Base-by-base conservation (phyloP, 192 early-diverging fungal species). In the Podila epicladia region DNA sequence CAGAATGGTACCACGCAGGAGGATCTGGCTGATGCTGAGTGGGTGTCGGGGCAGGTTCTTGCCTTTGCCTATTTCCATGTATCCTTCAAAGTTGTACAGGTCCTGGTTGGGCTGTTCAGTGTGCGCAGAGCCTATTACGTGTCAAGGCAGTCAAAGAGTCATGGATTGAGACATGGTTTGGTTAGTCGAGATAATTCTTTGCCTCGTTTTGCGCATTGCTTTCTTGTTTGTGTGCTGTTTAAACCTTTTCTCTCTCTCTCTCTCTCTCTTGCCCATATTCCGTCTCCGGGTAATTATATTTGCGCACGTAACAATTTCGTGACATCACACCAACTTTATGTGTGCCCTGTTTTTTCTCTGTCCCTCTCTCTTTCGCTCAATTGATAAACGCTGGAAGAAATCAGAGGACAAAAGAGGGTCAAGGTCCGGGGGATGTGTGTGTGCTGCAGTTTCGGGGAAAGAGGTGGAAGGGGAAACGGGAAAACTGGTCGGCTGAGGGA, bases 21-120 rank as follows among this genome's bases (percentile, higher is more conserved):
- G 83, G 45, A 97, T 76, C 82, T 98, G 92, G 50, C 88, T 87
- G 69, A 94, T 89, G 26, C 94, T 93, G 29, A 97, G 85, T 3
- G 95, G 89, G 45, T 84, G 85, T n/a, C 88, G 79, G 12, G 71
- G 64, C 7, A 73, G 57, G 35, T 71, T 64, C 22, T 65, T 69
- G 50, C 76, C 80, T 50, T 83, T 82, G 61, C 82, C 82, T 17
- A 93, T 58, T 74, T 93, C 86, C 64, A 95, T 83, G 72, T 85
- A 93, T 15, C 95, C 95, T 60, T 96, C 94, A 82, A 96, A 94
- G 82, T 88, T 90, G 87, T 96, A 94, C 51, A 96, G 77, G 70
- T 96, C 93, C 28, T 92, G 87, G 64, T 93, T 93, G 32, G 94
- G 91, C 41, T 87, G 82, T 84, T 96, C 95, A 0, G 93, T 89